Conservation (phyloP, 371 early-diverging fungal species). For the Lichtheimia ramosa region DNA sequence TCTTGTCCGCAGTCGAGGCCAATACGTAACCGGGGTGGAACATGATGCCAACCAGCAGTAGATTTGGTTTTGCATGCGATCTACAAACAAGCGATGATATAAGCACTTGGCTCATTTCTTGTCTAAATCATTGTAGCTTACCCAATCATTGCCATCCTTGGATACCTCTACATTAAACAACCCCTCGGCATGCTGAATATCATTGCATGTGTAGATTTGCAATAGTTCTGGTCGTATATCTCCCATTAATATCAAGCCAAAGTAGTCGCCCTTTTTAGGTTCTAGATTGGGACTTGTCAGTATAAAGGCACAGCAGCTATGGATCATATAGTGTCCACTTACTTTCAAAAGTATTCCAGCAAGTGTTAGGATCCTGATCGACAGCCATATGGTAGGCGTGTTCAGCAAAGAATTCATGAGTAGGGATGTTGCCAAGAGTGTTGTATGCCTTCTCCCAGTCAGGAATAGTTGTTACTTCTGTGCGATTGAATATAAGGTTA, state of each 20-base stretch:
- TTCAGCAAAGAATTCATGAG: conserved; percentile 41
- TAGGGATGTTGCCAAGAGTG: conserved; percentile 25
- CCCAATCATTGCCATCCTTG: conserved; percentile 28
- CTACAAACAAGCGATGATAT: neutral
- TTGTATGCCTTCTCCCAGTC: conserved; percentile 12
- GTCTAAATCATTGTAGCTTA: neutral
- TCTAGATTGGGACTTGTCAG: conserved; percentile 10
- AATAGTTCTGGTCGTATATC: conserved; percentile 22
- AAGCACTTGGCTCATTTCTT: neutral
- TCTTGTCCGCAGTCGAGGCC: conserved; percentile 1
- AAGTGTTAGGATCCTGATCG: conserved; percentile 55
- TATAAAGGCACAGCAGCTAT: conserved; percentile 2
- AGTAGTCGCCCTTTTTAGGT: conserved; percentile 42
- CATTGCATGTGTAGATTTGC: conserved; percentile 28
- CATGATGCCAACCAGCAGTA: conserved; percentile 6
- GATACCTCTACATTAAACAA: conserved; percentile 26
- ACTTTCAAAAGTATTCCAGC: conserved; percentile 57
- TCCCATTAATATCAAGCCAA: conserved; percentile 54
- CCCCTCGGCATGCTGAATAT: conserved; percentile 20
- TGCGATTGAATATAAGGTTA: conserved; percentile 32
- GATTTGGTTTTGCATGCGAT: neutral
- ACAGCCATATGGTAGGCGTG: conserved; percentile 58
- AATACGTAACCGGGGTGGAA: neutral
- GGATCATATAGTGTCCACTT: neutral
- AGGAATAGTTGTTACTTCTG: conserved; percentile 29